Evolutionary conservation across 2,329 filamentous ascomycete genomes (phyloP), one percentile per base, ranked within the genome.

Genomic region (Neospermospora avenae): DNA sequence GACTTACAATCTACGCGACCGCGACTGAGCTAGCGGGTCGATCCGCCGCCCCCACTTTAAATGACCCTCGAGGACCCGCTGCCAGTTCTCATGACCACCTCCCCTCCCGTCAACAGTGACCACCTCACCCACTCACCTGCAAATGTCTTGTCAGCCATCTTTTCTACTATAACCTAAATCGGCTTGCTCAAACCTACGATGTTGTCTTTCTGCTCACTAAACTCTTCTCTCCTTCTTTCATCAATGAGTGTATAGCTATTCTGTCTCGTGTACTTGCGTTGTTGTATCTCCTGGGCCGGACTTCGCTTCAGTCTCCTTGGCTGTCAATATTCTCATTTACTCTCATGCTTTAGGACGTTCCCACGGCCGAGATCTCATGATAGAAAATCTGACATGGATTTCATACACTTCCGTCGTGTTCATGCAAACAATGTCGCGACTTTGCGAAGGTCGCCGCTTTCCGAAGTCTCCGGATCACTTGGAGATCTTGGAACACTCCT

Each of bases 401-500:
- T 65, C 11, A 63, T 52, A 18, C 55, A 64, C 25, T 57, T 72
- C 31, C 67, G 66, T 28, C 68, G 61, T 11, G 56, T 69, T 18
- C 65, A 71, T 55, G 53, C 49, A 37, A 72, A 86, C 68, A 88
- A 88, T 76, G 70, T 84, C 63, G 71, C 76, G 24, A 85, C 81
- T 13, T 75, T 89, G 61, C 78, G 76, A 62, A 72, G 71, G 22
- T 78, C 82, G 53, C 84, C 86, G 63, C 76, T 89, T 16, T 75
- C 88, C 52, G 93, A 98, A 77, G 84, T 98, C 56, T 96, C 93
- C 1, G 93, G 93, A 55, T 90, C 93, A 0, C 81, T 91, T 2
- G 93, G 93, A 64, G 93, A 97, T 72, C 81, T 97, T 44, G 93
- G 93, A 64, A 97, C 93, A 2, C 83, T 96, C 31, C 83, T 96